These are phyloP conservation scores for Trichoderma orchidacearum DNA, from an alignment of 495 filamentous ascomycete genomes.

Conservation along the genomic window DNA sequence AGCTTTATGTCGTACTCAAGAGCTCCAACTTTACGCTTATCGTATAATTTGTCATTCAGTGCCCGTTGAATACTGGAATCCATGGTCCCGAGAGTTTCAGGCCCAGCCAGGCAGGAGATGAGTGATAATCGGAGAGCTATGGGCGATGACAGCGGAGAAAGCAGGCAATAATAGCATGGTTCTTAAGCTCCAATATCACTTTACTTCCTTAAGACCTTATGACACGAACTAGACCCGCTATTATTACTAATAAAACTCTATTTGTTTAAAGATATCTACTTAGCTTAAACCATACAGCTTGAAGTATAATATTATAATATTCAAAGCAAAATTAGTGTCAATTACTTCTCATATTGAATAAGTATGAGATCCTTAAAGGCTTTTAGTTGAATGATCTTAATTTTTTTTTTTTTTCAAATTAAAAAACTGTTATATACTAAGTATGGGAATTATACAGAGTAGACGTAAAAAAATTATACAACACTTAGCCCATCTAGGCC, in stretches of 20 bases:
- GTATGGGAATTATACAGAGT: not conserved
- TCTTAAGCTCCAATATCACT: too few species aligned
- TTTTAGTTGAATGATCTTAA: not conserved
- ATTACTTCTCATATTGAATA: too few species aligned
- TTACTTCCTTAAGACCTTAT: too few species aligned
- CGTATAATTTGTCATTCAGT: slow-evolving; percentile 96
- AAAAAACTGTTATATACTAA: not conserved
- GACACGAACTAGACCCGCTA: too few species aligned
- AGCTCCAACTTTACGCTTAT: slow-evolving; percentile 90
- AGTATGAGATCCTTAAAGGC: too few species aligned
- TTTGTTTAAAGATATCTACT: too few species aligned
- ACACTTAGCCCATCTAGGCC: not conserved
- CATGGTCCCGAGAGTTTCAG: slow-evolving; percentile 36
- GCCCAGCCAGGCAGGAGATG: not conserved
- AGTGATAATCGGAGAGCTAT: not conserved
- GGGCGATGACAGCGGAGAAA: not conserved
- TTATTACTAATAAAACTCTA: too few species aligned
- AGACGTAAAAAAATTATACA: not conserved
- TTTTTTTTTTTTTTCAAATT: not conserved
- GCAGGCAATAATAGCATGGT: too few species aligned
- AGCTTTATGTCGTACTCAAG: slow-evolving; percentile 61
- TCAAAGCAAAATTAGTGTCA: too few species aligned
- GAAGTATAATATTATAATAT: too few species aligned
- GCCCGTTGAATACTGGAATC: slow-evolving; percentile 77
- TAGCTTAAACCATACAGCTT: too few species aligned